Conservation (phyloP, 164 flowering plant genomes). For the Cinnamomum chago region DNA sequence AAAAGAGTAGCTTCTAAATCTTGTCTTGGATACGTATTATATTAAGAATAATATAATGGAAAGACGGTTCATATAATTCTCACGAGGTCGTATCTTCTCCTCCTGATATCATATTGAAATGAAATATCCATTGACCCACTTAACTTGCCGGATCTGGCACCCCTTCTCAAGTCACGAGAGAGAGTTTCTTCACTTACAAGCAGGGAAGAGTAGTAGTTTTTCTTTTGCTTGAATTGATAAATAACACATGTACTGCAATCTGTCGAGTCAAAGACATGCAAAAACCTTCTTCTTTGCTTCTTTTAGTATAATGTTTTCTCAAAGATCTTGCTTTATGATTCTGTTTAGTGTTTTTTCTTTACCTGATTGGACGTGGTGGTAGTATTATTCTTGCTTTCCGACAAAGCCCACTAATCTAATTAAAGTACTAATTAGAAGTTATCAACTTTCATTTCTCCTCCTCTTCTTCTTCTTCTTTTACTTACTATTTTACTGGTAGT, state of each 20-base stretch:
- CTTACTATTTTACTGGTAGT: too few relatives aligned
- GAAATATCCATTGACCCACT: not conserved
- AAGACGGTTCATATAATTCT: too few relatives aligned
- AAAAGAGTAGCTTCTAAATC: too few relatives aligned
- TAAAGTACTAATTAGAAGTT: not conserved
- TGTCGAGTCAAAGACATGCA: not conserved
- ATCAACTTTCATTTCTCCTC: not conserved
- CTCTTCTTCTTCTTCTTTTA: not conserved
- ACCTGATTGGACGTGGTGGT: not conserved
- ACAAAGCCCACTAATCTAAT: not conserved
- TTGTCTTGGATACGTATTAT: too few relatives aligned
- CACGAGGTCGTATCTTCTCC: too few relatives aligned
- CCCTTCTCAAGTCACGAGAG: not conserved
- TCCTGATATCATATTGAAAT: too few relatives aligned
- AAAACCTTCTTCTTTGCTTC: not conserved
- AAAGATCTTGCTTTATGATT: not conserved
- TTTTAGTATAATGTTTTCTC: not conserved
- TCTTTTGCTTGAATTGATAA: not conserved
- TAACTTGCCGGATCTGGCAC: not conserved
- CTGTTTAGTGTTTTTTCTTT: not conserved
- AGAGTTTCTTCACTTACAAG: slow-evolving; percentile 1
- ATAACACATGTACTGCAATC: not conserved
- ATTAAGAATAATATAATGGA: too few relatives aligned
- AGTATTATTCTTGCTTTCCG: not conserved
- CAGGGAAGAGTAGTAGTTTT: not conserved